phyloP scores from a whole-genome alignment of 2,329 filamentous ascomycete genomes.

The Akanthomyces muscarius region DNA sequence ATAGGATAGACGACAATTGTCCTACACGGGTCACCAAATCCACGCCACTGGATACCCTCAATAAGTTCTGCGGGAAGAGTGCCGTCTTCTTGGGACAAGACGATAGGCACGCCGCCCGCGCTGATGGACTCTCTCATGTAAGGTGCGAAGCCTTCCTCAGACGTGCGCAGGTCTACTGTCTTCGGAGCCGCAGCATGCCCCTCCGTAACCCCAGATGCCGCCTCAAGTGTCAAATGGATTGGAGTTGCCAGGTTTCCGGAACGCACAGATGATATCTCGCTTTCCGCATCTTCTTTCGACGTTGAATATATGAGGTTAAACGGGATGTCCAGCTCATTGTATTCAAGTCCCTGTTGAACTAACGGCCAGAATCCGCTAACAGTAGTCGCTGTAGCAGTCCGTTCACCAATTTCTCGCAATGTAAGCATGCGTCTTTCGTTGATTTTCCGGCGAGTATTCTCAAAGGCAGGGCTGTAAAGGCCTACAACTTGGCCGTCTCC shows the following conservation, averaged over 20 bases:
- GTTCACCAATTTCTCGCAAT: slow-evolving; percentile 71
- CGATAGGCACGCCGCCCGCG: slow-evolving; percentile 59
- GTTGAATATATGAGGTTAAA: slow-evolving; percentile 76
- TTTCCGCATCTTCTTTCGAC: slow-evolving; percentile 61
- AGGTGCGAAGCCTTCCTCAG: slow-evolving; percentile 69
- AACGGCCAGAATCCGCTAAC: slow-evolving; percentile 70
- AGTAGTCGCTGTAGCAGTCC: slow-evolving; percentile 66
- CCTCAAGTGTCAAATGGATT: slow-evolving; percentile 66
- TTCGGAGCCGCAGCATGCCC: slow-evolving; percentile 58
- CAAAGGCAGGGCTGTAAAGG: slow-evolving; percentile 75
- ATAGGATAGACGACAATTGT: slow-evolving; percentile 75
- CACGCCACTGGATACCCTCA: slow-evolving; percentile 63
- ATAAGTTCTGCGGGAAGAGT: slow-evolving; percentile 63
- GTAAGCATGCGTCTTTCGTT: slow-evolving; percentile 78
- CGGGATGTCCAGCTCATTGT: slow-evolving; percentile 71
- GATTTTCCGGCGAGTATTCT: slow-evolving; percentile 74
- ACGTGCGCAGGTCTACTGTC: slow-evolving; percentile 64
- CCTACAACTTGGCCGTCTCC: slow-evolving; percentile 70
- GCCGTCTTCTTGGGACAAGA: slow-evolving; percentile 63
- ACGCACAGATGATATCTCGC: slow-evolving; percentile 67
- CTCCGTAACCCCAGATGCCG: slow-evolving; percentile 62
- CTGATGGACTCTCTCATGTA: slow-evolving; percentile 72
- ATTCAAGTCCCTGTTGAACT: slow-evolving; percentile 64
- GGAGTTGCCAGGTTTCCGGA: slow-evolving; percentile 60
- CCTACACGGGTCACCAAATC: slow-evolving; percentile 66